Evolutionary conservation across 176 grass and related monocot species (phyloP), one percentile per base, ranked within the genome.

Genomic region (Oryza australiensis): DNA sequence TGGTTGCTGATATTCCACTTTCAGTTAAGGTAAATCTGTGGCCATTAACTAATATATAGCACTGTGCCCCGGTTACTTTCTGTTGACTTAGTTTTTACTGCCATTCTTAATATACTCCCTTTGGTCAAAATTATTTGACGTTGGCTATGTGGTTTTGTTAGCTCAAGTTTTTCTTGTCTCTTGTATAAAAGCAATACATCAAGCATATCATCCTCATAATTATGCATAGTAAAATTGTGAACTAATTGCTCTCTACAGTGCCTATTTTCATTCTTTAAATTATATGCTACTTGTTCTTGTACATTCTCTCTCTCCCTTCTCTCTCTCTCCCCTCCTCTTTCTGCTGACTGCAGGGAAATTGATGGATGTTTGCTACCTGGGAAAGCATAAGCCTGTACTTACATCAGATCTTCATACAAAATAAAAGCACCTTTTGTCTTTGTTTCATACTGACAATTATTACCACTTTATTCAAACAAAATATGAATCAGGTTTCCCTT

Each of bases 1-100:
- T 99, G 46, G 91, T 99, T 82, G 89, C 97, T 86, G 97, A 99
- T 86, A 92, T 90, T 78, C 97, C 97, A 40, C 85, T 92, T 32
- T 93, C 97, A 78, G 91, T 95, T 83, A 92, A 92, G 91, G 97
- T 99, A 94, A 79, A 62, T 62, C 12, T 83, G 26, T 71, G 41
- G 29, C 15, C 59, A 71, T 41, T 66, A 60, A 51, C 67, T 84
- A 67, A 68, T 84, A 68, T 79, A 66, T 46, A 82, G 27, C 29
- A 75, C 69, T 76, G 28, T 22, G 3, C 48, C 46, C 46, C 4
- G 35, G 37, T 67, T 62, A 60, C 48, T 23, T 76, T 86, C 28
- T 74, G n/a, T 63, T 7, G 64, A 5, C 11, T 64, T 49, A 26
- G 67, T 18, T 83, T 57, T 49, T 70, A 74, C 18, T 33, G 18